Evolutionary conservation across 805 yeast genomes (phyloP).

Genomic region (Ogataea pilisensis): DNA sequence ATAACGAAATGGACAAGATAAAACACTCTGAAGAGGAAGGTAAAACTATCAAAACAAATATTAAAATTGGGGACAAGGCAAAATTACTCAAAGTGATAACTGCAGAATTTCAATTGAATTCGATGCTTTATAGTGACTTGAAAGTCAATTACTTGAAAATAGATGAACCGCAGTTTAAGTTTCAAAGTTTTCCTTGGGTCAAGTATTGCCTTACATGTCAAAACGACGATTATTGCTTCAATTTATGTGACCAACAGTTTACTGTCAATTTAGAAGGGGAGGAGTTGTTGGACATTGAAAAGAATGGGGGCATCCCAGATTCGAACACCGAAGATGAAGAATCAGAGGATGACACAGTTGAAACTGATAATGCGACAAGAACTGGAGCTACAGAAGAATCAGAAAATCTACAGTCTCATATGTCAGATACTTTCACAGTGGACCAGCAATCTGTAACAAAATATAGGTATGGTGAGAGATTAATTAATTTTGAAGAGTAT

Average conservation of each 20-base stretch:
- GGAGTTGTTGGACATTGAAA: not conserved
- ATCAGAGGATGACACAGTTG: constrained; percentile 1
- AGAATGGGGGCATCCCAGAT: not conserved
- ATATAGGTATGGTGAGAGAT: constrained; percentile 9
- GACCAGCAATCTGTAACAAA: not conserved
- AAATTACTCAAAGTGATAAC: constrained; percentile 7
- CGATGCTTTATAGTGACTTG: constrained; percentile 60
- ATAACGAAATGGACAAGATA: constrained; percentile 29
- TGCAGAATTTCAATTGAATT: constrained; percentile 54
- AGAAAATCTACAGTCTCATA: not conserved
- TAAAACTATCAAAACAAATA: constrained; percentile 1
- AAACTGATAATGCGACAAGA: too few species aligned
- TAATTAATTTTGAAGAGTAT: constrained; percentile 27
- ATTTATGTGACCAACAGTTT: constrained; percentile 24
- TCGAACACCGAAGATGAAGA: constrained; percentile 1
- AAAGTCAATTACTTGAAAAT: constrained; percentile 64
- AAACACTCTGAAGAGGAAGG: constrained; percentile 30
- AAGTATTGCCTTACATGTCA: constrained; percentile 46
- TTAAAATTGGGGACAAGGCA: constrained; percentile 4
- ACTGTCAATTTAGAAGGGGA: constrained; percentile 8
- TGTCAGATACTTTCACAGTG: not conserved
- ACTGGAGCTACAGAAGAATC: not conserved
- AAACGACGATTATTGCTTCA: constrained; percentile 27
- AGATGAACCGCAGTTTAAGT: constrained; percentile 55
- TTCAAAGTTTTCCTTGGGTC: constrained; percentile 72